Base-by-base conservation (phyloP, 805 yeast genomes). In the Candida pini region DNA sequence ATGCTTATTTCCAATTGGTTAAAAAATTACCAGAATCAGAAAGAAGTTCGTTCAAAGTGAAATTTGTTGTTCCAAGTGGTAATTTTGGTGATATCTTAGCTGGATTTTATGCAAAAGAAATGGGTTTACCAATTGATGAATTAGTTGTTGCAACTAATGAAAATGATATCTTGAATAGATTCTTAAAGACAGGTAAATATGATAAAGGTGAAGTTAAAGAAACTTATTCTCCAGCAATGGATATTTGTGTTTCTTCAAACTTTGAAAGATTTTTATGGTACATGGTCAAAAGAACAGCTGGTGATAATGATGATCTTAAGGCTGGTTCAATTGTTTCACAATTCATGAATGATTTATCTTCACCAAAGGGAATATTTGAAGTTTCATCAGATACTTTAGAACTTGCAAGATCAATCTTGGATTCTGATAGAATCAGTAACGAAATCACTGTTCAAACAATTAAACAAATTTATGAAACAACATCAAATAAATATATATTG, bases 1-100 rank as follows among this genome's bases (percentile, higher is more conserved):
- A 84, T 62, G 77, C 97, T 5, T 92, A 79, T 69, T 89, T 92
- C 75, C 79, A 78, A 57, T 64, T 84, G 36, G 46, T 61, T 38
- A 76, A 71, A 45, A 46, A 58, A 30, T 20, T 48, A 7, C 49
- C 56, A 9, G 53, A 50, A 9, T 41, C 52, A 29, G 57, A 53
- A 34, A 56, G 48, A 32, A 32, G 47, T 29, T 58, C 61, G 22
- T 63, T 60, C 19, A 74, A 73, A 48, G 76, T 85, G 38, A 81
- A 85, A 48, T 92, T 76, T 56, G 95, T 92, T 29, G 98, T 92
- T 30, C 98, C 98, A 48, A 83, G 95, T 39, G 98, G 98, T 56
- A 92, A 92, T 72, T 92, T 92, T 61, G 98, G 98, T 59, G 98
- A 92, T 59, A 89, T 92, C 41, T 75, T 92, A 38, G 98, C 98